Evolutionary conservation across 73 alveolate genomes (phyloP).

Genomic region (Paramecium octaurelia): DNA sequence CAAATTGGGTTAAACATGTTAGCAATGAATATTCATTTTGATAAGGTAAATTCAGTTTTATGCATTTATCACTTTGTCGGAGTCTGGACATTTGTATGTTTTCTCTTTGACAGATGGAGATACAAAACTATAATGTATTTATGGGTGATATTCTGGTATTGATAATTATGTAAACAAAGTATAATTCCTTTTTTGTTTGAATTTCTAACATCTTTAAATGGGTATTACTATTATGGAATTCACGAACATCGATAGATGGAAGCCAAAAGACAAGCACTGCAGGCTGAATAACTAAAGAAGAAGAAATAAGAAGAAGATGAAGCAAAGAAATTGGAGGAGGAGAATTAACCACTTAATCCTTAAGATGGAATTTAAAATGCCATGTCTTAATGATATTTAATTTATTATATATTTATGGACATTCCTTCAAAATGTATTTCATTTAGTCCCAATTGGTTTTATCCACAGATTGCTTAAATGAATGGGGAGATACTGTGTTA

Average conservation of each 20-base stretch:
- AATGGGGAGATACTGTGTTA: background rate
- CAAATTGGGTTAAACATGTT: background rate
- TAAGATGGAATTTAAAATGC: background rate
- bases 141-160: constrained; percentile 9
- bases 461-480: background rate
- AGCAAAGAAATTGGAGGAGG: background rate
- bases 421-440: background rate
- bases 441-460: constrained; percentile 47
- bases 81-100: background rate
- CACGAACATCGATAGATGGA: background rate
- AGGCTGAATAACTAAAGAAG: background rate
- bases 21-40: constrained; percentile 27
- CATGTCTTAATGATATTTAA: background rate
- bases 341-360: background rate
- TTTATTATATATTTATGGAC: constrained; percentile 18
- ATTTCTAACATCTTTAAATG: background rate
- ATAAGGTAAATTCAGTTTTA: background rate
- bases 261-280: background rate
- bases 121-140: background rate
- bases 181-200: constrained; percentile 11
- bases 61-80: constrained; percentile 28
- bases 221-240: constrained; percentile 31
- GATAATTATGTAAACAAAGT: background rate
- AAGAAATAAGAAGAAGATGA: background rate
- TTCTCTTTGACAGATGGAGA: constrained; percentile 26